Evolutionary conservation across 495 filamentous ascomycete genomes (phyloP).

Genomic region (Staphylotrichum tortipilum): DNA sequence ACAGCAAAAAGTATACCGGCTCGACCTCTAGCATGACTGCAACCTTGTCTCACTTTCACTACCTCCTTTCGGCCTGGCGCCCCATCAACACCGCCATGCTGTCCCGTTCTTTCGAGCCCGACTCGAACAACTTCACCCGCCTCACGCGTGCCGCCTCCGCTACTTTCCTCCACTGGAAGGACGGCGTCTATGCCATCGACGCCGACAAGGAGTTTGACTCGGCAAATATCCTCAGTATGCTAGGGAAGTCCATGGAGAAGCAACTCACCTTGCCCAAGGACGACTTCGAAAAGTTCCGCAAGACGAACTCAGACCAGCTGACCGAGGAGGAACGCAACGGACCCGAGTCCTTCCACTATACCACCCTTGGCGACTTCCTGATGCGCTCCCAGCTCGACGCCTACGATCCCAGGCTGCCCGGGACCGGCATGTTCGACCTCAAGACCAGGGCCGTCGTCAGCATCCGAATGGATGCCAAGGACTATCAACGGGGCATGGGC

Average conservation of each 20-base stretch:
- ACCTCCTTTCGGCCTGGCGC: conserved; percentile 77
- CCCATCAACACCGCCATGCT: conserved; percentile 53
- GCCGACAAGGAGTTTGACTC: conserved; percentile 88
- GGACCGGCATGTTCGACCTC: conserved; percentile 91
- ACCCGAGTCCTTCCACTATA: conserved; percentile 78
- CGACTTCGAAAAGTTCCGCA: conserved; percentile 77
- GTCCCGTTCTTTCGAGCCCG: conserved; percentile 56
- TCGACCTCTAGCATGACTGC: conserved; percentile 96
- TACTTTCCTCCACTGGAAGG: conserved; percentile 75
- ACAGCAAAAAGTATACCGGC: conserved; percentile 78
- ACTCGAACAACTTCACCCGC: conserved; percentile 56
- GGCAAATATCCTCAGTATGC: conserved; percentile 76
- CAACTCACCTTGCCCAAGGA: conserved; percentile 74
- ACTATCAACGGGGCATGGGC: conserved; percentile 65
- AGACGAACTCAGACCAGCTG: conserved; percentile 52
- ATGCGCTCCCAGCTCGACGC: conserved; percentile 97
- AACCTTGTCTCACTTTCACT: conserved; percentile 84
- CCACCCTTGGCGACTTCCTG: conserved; percentile 78
- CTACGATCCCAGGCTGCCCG: conserved; percentile 75
- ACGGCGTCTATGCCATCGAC: conserved; percentile 91
- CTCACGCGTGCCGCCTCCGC: conserved; percentile 63
- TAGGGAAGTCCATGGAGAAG: conserved; percentile 95
- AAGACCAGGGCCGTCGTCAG: conserved; percentile 90
- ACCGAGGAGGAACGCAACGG: conserved; percentile 55
- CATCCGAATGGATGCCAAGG: conserved; percentile 72